Base-by-base conservation (phyloP, 2,329 filamentous ascomycete genomes). In the Pseudogymnoascus pannorum region DNA sequence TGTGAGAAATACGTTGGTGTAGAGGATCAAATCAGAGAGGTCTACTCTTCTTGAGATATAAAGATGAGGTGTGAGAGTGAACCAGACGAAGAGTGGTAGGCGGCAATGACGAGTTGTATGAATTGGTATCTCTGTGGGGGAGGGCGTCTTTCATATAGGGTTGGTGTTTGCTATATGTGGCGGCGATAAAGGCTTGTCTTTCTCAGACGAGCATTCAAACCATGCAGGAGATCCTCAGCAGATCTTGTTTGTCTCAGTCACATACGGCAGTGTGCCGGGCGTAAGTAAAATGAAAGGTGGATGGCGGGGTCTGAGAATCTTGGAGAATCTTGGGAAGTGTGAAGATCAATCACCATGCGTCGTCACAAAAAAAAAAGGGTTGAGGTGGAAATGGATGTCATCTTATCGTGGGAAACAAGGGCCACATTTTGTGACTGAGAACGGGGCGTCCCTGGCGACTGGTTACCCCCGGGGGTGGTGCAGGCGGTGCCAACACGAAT, bases 381-480 rank as follows among this genome's bases (percentile, higher is more conserved):
- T 12, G 44, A 54, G 44, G 44, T 54, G 44, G 44, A 54, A 54
- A 54, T 12, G 44, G 44, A 31, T 54, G 44, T 31, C 44, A 54
- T 54, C 44, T 54, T 54, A 54, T 54, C 44, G n/a, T 51, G 44
- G 44, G 44, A 12, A 29, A 12, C 44, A 31, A 54, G 44, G 44
- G 16, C 44, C 44, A 8, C 44, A 29, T 54, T 54, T 51, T 54
- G 44, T 54, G 44, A 54, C 44, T 54, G 44, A 54, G 44, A 54
- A 54, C n/a, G 24, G 44, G 24, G 44, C 24, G 44, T 31, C 24
- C 44, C 44, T 54, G 24, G 24, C 44, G 44, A 18, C 44, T 54
- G 44, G 44, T 29, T 54, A 54, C 44, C 44, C 24, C 44, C 44
- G n/a, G 44, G 44, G 24, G 44, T n/a, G 24, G 44, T 51, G 44